Evolutionary conservation across 2,329 filamentous ascomycete genomes (phyloP).

Genomic region (Pyricularia grisea): DNA sequence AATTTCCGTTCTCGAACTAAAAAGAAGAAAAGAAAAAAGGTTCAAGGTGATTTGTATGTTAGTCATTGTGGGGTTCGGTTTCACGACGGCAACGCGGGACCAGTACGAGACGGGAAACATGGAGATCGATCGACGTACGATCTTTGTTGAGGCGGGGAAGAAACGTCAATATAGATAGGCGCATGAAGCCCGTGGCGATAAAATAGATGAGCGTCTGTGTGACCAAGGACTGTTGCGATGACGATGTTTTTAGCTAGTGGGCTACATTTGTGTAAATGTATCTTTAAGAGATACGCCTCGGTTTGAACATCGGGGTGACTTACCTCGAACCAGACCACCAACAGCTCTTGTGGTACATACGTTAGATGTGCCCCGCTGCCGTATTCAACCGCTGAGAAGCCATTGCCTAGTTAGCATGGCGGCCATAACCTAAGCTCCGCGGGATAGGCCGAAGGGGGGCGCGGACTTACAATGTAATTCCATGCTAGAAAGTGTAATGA

Average conservation of each 20-base stretch:
- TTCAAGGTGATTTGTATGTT: background rate
- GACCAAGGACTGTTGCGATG: conserved; percentile 4
- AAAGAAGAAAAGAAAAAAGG: no score
- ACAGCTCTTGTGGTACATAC: background rate
- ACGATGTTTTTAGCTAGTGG: background rate
- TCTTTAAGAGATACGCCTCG: background rate
- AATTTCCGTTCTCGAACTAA: background rate
- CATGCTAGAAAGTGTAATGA: background rate
- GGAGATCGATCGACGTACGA: conserved; percentile 14
- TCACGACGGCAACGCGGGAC: background rate
- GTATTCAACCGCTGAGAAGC: background rate
- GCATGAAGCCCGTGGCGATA: conserved; percentile 19
- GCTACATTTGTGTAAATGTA: background rate
- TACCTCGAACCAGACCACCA: conserved; percentile 10
- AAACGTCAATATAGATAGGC: conserved; percentile 24
- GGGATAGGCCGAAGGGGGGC: background rate
- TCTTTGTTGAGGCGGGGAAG: conserved; percentile 23
- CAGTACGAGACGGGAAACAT: background rate
- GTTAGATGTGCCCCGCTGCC: background rate
- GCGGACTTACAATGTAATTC: background rate
- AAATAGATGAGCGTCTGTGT: conserved; percentile 19
- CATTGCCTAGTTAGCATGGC: background rate
- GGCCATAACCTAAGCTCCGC: background rate
- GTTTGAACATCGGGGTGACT: background rate
- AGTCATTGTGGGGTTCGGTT: background rate